Base-by-base conservation (phyloP, 1,139 yeast species). In the Sugiyamaella paludigena region DNA sequence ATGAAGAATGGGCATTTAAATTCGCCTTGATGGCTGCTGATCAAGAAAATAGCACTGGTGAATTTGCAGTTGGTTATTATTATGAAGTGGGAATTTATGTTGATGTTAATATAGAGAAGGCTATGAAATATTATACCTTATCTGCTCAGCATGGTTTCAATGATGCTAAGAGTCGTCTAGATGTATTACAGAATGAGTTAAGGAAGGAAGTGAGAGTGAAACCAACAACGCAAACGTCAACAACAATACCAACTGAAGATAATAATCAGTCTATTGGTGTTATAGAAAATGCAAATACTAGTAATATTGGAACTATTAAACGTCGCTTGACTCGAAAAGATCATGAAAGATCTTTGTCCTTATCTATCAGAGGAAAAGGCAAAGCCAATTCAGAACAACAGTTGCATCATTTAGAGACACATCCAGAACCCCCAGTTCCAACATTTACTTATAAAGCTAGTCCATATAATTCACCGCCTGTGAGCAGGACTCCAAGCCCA, bases 41-140 rank as follows among this genome's bases (percentile, higher is more conserved):
- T 29, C 61, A 58, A 26, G 62, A 61, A 8, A 66, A 67, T 45
- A 55, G 64, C 2, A 63, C 65, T 29, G 75, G 72, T 1, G 63
- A 67, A 56, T 70, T 71, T 54, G 74, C 74, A 2, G 58, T 71
- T 24, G 75, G 73, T 1, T 71, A 71, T 48, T 70, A 67, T 49
- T 60, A 63, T 52, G 75, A 71, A 48, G 72, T 70, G 13, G 75
- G 75, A n/a, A 65, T 70, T 30, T 60, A 53, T 36, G 68, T 65
- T 5, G 51, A 56, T 24, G 50, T 59, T 16, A 60, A 62, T 49
- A 36, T 59, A 8, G 58, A 58, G n/a, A 54, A 54, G 13, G 74
- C 74, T 1, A 46, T 53, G 11, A 57, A 56, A 27, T 65, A 64
- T 63, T 70, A 70, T 53, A 53, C 54, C 8, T 48, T 53, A 44